phyloP scores from a whole-genome alignment of 1,284 basidiomycete species.

The Cutaneotrichosporon dermatis region DNA sequence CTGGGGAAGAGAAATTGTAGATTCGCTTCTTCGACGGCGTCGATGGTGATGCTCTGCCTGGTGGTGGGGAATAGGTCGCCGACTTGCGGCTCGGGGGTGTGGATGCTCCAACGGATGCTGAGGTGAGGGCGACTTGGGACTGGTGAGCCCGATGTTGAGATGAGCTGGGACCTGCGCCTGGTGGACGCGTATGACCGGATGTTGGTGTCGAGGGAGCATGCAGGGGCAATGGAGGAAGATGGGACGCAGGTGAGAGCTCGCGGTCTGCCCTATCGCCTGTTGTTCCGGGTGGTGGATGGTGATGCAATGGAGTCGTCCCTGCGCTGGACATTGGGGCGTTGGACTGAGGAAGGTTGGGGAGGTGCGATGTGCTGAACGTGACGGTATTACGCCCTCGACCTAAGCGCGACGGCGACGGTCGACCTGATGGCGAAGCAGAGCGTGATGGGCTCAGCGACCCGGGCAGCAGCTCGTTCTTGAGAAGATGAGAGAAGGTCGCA shows the following conservation, averaged over 20 bases:
- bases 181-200: conserved; percentile 37
- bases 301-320: conserved; percentile 42
- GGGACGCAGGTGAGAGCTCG: conserved; percentile 40
- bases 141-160: conserved; percentile 43
- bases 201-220: conserved; percentile 45
- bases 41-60: conserved; percentile 42
- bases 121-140: conserved; percentile 41
- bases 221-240: conserved; percentile 41
- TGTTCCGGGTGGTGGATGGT: conserved; percentile 41
- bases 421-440: conserved; percentile 22
- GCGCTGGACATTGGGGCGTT: conserved; percentile 32
- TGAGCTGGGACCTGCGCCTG: conserved; percentile 39
- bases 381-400: conserved; percentile 34
- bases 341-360: conserved; percentile 16
- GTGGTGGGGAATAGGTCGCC: conserved; percentile 32
- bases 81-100: conserved; percentile 33
- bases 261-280: conserved; percentile 30
- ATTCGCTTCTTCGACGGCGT: conserved; percentile 52
- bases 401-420: conserved; percentile 24
- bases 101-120: conserved; percentile 17
- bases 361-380: conserved; percentile 8
- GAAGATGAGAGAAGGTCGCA: conserved; percentile 53
- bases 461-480: conserved; percentile 55
- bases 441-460: conserved; percentile 23
- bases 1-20: conserved; percentile 52